Evolutionary conservation across 345 rosid species (phyloP).

Genomic region (Heritiera littoralis): DNA sequence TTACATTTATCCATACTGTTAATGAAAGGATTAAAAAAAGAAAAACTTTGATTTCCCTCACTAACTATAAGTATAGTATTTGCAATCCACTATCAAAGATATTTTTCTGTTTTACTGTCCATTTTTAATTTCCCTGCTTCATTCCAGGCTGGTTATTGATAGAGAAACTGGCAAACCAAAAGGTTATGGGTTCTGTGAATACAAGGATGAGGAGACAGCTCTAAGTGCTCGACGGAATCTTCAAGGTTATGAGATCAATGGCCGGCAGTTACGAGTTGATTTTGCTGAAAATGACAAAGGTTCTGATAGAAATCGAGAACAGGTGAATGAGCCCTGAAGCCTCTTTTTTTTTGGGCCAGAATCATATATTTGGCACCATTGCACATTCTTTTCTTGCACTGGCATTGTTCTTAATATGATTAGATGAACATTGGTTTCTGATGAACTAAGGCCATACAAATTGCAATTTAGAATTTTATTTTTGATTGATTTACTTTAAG

Average conservation of each 20-base stretch:
- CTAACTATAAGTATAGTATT: background rate
- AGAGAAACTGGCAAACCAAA: constrained; percentile 99
- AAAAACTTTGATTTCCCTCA: background rate
- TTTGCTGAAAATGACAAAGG: constrained; percentile 99
- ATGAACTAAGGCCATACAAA: background rate
- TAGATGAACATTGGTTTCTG: background rate
- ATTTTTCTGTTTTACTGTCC: background rate
- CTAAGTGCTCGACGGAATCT: constrained; percentile 99
- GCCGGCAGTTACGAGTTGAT: constrained; percentile 95
- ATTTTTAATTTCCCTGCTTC: constrained; percentile 16
- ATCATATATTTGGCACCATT: background rate
- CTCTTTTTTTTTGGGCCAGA: background rate
- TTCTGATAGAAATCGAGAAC: constrained; percentile 72
- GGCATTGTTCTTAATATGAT: background rate
- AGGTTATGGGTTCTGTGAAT: constrained; percentile 99
- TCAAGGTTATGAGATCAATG: constrained; percentile 90
- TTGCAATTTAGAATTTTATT: background rate
- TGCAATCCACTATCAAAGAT: background rate
- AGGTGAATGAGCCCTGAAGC: constrained; percentile 40
- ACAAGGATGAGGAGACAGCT: constrained; percentile 98
- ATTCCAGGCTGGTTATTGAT: constrained; percentile 83
- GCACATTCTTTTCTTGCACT: background rate
- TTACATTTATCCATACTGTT: background rate
- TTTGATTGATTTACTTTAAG: background rate
- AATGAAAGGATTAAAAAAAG: too few species aligned